phyloP scores from a whole-genome alignment of 805 yeast genomes.

The Kuraishia molischiana region DNA sequence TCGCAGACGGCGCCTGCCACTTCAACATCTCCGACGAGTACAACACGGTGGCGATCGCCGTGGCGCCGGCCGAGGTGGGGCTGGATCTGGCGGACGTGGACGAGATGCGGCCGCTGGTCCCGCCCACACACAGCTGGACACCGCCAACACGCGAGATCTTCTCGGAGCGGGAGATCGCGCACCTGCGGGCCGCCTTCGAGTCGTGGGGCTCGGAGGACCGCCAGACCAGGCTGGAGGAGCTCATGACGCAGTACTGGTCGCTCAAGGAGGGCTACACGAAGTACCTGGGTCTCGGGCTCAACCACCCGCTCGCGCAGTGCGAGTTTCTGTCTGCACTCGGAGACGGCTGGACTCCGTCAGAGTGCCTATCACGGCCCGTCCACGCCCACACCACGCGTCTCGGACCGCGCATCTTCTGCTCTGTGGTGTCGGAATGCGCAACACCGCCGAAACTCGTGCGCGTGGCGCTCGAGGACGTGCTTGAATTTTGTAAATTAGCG shows the following conservation, averaged over 20 bases:
- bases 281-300: constrained; percentile 51
- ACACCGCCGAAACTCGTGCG: neutral
- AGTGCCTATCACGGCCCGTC: no score
- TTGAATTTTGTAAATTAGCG: neutral
- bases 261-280: constrained; percentile 71
- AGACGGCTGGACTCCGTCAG: no score
- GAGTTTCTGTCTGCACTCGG: neutral
- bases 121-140: constrained; percentile 13
- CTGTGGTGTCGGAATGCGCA: neutral
- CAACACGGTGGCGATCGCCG: constrained; percentile 34
- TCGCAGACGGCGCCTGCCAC: constrained; percentile 20
- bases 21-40: constrained; percentile 58
- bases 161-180: constrained; percentile 12
- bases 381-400: neutral
- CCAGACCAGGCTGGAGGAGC: constrained; percentile 13
- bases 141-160: constrained; percentile 19
- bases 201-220: constrained; percentile 2
- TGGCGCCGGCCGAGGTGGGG: constrained; percentile 26
- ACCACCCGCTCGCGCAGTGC: constrained; percentile 12
- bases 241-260: constrained; percentile 63
- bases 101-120: constrained; percentile 7
- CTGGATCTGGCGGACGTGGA: constrained; percentile 34
- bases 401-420: neutral
- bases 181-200: constrained; percentile 15
- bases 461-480: neutral